A percentile compares a stretch with the other conserved stretches of the same genome.
Evolutionary conservation across 352 stramenopile species (phyloP).

Genomic region (Halophytophthora polymorphica): DNA sequence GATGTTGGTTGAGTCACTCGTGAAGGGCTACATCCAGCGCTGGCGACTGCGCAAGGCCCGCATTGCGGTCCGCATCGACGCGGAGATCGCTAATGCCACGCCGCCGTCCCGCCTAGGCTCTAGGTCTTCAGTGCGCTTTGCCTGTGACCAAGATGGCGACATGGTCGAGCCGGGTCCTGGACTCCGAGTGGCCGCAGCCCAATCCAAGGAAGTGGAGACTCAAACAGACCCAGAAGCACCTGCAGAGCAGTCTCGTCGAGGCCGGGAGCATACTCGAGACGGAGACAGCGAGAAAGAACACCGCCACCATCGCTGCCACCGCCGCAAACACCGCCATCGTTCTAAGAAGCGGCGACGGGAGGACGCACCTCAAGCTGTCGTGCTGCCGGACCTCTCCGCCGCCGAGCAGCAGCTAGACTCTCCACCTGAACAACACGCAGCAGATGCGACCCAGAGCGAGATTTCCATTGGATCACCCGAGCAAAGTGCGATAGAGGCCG

Average conservation of each 20-base stretch:
- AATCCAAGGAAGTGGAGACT: conserved; percentile 20
- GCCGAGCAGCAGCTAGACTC: too few relatives aligned
- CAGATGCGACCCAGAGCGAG: too few relatives aligned
- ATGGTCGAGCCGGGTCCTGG: background rate
- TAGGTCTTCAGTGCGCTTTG: too few relatives aligned
- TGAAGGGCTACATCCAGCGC: conserved; percentile 63
- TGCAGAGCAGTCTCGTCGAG: conserved; percentile 1
- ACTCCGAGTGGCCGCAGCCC: conserved; percentile 7
- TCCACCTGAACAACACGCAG: too few relatives aligned
- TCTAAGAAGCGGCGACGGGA: conserved; percentile 9
- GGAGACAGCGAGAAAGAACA: conserved; percentile 12
- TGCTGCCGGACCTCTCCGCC: too few relatives aligned
- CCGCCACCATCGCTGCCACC: conserved; percentile 13
- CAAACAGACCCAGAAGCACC: conserved; percentile 13
- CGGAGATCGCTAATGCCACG: conserved; percentile 19
- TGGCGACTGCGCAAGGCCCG: conserved; percentile 34
- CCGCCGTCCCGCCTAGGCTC: conserved; percentile 5
- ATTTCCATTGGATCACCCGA: too few relatives aligned
- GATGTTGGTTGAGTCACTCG: conserved; percentile 71
- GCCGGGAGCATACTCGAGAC: conserved; percentile 1
- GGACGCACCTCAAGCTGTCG: background rate
- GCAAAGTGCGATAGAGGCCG: too few relatives aligned
- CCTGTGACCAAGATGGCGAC: conserved; percentile 2
- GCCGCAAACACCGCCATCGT: conserved; percentile 12
- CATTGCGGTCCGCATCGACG: conserved; percentile 8